Conservation (phyloP, 768 basidiomycete species). For the Amanita pallidorosea region DNA sequence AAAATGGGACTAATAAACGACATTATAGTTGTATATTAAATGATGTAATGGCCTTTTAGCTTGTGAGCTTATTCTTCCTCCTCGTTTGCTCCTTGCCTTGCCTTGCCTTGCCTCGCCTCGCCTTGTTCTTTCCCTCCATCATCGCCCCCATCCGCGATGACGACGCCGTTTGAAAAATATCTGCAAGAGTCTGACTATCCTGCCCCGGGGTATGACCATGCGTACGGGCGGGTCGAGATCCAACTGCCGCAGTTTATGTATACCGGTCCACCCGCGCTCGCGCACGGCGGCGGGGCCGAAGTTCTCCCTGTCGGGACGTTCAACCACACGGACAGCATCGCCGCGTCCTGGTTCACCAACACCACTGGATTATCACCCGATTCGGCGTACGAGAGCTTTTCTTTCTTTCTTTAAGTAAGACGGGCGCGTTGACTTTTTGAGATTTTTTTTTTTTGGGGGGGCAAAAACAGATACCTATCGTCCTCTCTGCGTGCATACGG, state of each 20-base stretch:
- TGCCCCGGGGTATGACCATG: neutral
- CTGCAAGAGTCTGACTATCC: constrained; percentile 16
- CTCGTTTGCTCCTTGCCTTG: constrained; percentile 6
- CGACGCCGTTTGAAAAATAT: constrained; percentile 28
- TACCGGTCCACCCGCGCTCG: constrained; percentile 45
- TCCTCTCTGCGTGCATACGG: constrained; percentile 1
- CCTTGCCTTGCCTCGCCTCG: neutral
- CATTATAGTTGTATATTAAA: constrained; percentile 1
- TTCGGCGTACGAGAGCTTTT: constrained; percentile 8
- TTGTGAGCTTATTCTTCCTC: constrained; percentile 6
- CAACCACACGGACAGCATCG: constrained; percentile 13
- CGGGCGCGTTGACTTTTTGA: too few relatives aligned
- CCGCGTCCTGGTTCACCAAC: constrained; percentile 41
- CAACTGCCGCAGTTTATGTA: constrained; percentile 62
- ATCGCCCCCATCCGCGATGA: neutral
- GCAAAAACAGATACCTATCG: constrained; percentile 2
- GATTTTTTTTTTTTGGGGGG: too few relatives aligned
- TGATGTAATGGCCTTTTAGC: constrained; percentile 5
- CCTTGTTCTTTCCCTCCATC: neutral
- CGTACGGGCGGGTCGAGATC: constrained; percentile 23
- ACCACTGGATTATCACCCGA: constrained; percentile 23
- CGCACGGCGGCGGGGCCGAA: constrained; percentile 67
- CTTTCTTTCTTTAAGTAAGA: too few relatives aligned
- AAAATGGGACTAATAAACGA: constrained; percentile 5
- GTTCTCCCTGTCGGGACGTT: constrained; percentile 42